These are phyloP conservation scores for Populus trichocarpa DNA, from an alignment of 441 rosid species.

Conservation along the genomic window DNA sequence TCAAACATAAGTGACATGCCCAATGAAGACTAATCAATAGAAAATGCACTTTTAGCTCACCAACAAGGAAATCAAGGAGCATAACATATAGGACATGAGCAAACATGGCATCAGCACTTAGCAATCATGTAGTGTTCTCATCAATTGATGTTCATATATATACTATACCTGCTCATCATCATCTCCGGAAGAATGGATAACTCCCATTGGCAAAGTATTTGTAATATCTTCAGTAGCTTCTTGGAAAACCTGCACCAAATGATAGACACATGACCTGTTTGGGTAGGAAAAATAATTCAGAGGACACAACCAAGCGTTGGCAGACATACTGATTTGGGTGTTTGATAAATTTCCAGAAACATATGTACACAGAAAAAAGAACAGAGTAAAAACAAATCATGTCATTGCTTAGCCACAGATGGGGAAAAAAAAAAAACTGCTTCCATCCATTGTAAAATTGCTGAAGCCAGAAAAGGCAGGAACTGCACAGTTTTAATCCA, in stretches of 20 bases:
- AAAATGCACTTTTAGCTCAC: too few relatives aligned
- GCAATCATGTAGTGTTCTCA: neutral
- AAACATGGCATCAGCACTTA: neutral
- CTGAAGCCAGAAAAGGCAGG: neutral
- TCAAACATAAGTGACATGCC: too few relatives aligned
- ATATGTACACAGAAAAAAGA: neutral
- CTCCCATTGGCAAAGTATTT: constrained; percentile 37
- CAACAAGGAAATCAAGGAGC: too few relatives aligned
- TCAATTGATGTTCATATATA: neutral
- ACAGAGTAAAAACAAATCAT: neutral
- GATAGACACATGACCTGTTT: constrained; percentile 6
- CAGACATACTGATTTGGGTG: neutral
- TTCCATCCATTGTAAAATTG: neutral
- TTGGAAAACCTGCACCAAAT: constrained; percentile 41
- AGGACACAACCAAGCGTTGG: neutral
- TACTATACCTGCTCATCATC: constrained; percentile 58
- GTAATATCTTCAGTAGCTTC: constrained; percentile 41
- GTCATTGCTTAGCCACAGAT: neutral
- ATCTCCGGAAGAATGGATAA: constrained; percentile 54
- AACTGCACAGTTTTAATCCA: neutral
- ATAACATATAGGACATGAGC: too few relatives aligned
- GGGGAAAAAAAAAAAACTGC: neutral
- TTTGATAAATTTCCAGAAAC: neutral
- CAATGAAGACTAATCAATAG: too few relatives aligned
- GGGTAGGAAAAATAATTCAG: neutral